Base-by-base conservation (phyloP, 192 early-diverging fungal genomes). In the Phlyctochytrium bullatum region DNA sequence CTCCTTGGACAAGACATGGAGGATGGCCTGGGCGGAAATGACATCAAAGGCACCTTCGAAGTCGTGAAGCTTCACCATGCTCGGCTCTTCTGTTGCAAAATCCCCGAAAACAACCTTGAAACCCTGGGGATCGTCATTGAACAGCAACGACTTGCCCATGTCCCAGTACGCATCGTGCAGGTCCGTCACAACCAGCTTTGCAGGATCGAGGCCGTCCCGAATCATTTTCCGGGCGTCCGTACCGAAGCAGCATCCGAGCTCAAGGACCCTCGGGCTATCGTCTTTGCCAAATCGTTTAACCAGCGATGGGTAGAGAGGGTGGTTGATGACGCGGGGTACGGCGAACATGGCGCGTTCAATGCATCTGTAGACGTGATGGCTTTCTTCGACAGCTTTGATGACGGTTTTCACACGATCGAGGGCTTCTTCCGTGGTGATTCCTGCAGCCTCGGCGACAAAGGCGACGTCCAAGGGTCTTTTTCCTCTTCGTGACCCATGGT, bases 161-260 rank as follows among this genome's bases (percentile, higher is more conserved):
- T 76, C 33, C 69, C 69, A 76, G 59, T 76, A 76, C 20, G 47
- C 71, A 32, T 25, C 27, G 50, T 62, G 60, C 33, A 76, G 62
- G 36, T 76, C 75, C 17, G 61, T 59, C 23, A 64, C 69, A 2
- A 62, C 34, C 17, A 74, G 61, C 32, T 35, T 23, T 20, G 31
- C 29, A 16, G 65, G 33, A 12, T 16, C 34, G 17, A 68, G 40
- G 6, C 64, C 75, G 56, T 76, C 61, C 40, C 23, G 31, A 4
- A 73, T 29, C 17, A 74, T n/a, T 52, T 36, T 34, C 32, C 75
- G 65, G 29, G 64, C 58, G 66, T 76, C 75, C 3, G 72, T 75
- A 30, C 75, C 75, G 53, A 72, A 76, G 75, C 71, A 73, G 61
- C 65, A 67, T 0, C 75, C 75, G 17, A 73, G 31, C 34, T 76